Evolutionary conservation across 768 basidiomycete genomes (phyloP), one percentile per base, ranked within the genome.

Genomic region (Chlorophyllum brunneum): DNA sequence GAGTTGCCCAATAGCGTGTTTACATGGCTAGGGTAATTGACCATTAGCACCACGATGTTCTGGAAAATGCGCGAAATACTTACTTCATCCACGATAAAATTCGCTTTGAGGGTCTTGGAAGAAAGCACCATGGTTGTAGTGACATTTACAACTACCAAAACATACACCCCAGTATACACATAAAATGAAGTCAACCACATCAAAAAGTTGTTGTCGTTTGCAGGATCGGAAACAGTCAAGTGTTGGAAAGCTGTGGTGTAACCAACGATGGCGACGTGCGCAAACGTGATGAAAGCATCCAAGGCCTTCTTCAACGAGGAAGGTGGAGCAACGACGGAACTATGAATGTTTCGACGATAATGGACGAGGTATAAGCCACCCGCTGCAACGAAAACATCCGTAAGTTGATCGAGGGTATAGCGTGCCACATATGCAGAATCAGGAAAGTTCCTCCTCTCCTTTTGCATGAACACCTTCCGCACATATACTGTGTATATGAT

Each of bases 401-500:
- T 39, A 15, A 49, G 20, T 31, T 40, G 36, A 20, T 49, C 48
- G 2, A 49, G 48, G 5, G 18, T 2, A 18, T 39, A 41, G 1
- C 39, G 37, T 11, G 48, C 30, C 10, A 31, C 30, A 18, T 49
- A 49, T 15, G 39, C 38, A 2, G 48, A 40, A 22, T 30, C 48
- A n/a, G 29, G 48, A 15, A 49, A 49, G 24, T 5, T 10, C 5
- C 13, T 1, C 5, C 48, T 15, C 4, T 37, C 26, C 20, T 39
- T 48, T 11, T 16, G 37, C 48, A 49, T 40, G 10, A 29, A 40
- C 27, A 41, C 48, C 15, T 40, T 24, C 15, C 29, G 37, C 29
- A 49, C 29, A 31, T 49, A 49, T 8, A 49, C 38, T 10, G 39
- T 33, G 20, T 40, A 40, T 3, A 40, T 49, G 22, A 49, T 49